phyloP scores from a whole-genome alignment of 2,329 filamentous ascomycete genomes.

The Fusarium nanum region DNA sequence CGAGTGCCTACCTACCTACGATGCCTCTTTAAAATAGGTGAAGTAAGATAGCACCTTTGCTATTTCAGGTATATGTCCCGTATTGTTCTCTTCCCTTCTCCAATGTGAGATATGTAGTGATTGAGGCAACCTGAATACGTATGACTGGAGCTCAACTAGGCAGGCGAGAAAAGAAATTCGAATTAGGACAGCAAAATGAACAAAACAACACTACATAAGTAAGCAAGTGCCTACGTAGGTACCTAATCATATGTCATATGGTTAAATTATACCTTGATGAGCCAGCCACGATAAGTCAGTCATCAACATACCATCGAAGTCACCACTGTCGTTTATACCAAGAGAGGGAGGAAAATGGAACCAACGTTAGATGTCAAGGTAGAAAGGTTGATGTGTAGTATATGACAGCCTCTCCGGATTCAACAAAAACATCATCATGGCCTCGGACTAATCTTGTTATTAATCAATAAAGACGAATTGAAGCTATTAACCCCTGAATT shows the following conservation, averaged over 20 bases:
- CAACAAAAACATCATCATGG: background rate
- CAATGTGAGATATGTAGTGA: too few species aligned
- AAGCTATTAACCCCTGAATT: constrained; percentile 22
- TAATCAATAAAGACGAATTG: background rate
- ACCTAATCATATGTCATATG: background rate
- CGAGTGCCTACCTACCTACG: background rate
- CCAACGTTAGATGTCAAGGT: background rate
- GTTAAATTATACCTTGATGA: constrained; percentile 11
- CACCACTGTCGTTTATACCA: background rate
- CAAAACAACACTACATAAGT: too few species aligned
- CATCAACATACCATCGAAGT: background rate
- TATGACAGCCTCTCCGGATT: background rate
- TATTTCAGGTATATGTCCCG: too few species aligned
- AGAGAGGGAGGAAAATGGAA: background rate
- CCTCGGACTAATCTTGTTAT: background rate
- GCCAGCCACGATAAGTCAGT: constrained; percentile 6
- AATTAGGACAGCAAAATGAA: too few species aligned
- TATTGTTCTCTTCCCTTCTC: too few species aligned
- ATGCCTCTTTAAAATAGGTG: too few species aligned
- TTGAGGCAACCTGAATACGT: too few species aligned
- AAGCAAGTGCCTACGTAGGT: too few species aligned
- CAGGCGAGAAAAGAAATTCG: too few species aligned
- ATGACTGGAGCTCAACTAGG: too few species aligned
- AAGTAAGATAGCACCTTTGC: background rate
- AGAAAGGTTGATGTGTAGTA: background rate